Percentiles rank a stretch among this genome's conserved stretches.
Conservation (phyloP, 176 grass and related monocot species). For the Juncus inflexus region DNA sequence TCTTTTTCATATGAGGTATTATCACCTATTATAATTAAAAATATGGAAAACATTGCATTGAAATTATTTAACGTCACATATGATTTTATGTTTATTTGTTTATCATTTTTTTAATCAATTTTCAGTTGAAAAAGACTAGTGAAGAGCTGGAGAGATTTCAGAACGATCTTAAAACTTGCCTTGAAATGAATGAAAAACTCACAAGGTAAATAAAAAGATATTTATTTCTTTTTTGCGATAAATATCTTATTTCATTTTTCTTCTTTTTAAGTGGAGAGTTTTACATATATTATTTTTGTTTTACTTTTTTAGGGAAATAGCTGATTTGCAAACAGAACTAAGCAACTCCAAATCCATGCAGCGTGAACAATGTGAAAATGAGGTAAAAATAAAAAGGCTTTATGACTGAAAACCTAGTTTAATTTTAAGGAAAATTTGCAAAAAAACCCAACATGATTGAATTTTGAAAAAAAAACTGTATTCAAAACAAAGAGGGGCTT, state of each 20-base stretch:
- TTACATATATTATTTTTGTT: not conserved
- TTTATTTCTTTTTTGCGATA: not conserved
- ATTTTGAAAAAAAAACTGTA: no score
- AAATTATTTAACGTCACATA: conserved; percentile 9
- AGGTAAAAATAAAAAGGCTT: conserved; percentile 8
- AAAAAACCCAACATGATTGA: no score
- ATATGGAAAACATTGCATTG: not conserved
- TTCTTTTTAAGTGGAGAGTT: not conserved
- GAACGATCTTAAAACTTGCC: conserved; percentile 55
- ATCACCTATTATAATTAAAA: conserved; percentile 7
- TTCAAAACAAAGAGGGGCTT: no score
- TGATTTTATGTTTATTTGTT: conserved; percentile 33
- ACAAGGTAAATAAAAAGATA: conserved; percentile 49
- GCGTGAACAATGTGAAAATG: conserved; percentile 23
- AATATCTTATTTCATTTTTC: not conserved
- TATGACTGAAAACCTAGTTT: no score
- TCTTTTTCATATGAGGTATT: conserved; percentile 52
- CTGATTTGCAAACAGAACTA: conserved; percentile 49
- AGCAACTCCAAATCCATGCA: conserved; percentile 29
- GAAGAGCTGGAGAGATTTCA: conserved; percentile 65
- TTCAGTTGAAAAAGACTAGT: conserved; percentile 53
- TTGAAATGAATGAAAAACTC: conserved; percentile 70
- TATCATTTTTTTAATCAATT: conserved; percentile 31
- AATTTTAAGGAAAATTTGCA: no score
- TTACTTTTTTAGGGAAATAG: conserved; percentile 55